Evolutionary conservation across 2,329 filamentous ascomycete species (phyloP).

Genomic region (Penicillium sp.): DNA sequence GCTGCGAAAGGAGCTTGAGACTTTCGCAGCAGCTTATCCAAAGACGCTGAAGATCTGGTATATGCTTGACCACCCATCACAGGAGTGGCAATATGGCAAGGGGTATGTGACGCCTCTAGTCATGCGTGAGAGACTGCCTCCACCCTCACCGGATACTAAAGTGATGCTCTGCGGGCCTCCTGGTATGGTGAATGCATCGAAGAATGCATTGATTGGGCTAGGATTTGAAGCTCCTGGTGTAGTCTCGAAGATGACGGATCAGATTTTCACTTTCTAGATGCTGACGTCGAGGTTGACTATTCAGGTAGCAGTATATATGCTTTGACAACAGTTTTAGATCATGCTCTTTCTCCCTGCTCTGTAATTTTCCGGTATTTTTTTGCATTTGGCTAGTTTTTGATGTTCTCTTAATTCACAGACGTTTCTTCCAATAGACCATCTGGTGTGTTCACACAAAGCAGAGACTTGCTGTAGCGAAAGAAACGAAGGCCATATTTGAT

Average conservation of each 20-base stretch:
- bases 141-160: constrained; percentile 50
- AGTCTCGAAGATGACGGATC: constrained; percentile 55
- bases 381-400: no score
- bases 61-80: constrained; percentile 52
- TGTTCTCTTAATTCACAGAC: no score
- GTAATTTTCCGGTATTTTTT: no score
- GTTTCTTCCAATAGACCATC: no score
- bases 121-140: constrained; percentile 53
- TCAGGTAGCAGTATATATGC: neutral
- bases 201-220: constrained; percentile 51
- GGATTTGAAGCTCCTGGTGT: constrained; percentile 56
- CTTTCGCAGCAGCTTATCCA: constrained; percentile 55
- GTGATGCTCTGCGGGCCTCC: constrained; percentile 64
- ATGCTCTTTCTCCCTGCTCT: no score
- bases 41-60: constrained; percentile 59
- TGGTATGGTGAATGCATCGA: constrained; percentile 60
- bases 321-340: no score
- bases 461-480: no score
- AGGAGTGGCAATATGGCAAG: constrained; percentile 50
- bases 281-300: neutral
- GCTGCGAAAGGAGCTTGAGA: constrained; percentile 57
- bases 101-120: constrained; percentile 57
- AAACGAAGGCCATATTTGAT: no score
- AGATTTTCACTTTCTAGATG: constrained; percentile 57
- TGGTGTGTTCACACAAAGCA: no score